These are phyloP conservation scores for Chaetoceros muelleri DNA, from an alignment of 108 stramenopile species.

Conservation along the genomic window DNA sequence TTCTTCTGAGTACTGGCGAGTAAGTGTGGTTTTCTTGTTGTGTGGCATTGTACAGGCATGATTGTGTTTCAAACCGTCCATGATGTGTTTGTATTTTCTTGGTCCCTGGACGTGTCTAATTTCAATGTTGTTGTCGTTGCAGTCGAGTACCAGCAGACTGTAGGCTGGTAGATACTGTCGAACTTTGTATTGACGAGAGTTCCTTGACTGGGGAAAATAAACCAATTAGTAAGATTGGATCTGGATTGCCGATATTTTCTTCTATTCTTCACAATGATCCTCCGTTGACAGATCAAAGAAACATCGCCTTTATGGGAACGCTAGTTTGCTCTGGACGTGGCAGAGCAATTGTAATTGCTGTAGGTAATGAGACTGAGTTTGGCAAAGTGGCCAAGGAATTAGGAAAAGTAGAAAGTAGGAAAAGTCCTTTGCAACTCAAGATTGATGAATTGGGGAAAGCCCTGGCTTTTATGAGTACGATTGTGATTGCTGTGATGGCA, in stretches of 20 bases:
- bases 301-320: conserved; percentile 91
- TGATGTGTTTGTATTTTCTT: too few species aligned
- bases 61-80: too few species aligned
- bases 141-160: conserved; percentile 93
- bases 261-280: conserved; percentile 9
- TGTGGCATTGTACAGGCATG: too few species aligned
- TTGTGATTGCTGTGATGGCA: conserved; percentile 80
- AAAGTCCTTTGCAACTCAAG: conserved; percentile 89
- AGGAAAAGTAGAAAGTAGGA: conserved; percentile 53
- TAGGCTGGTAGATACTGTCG: conserved; percentile 70
- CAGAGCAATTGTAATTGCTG: conserved; percentile 82
- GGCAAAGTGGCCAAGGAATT: conserved; percentile 85
- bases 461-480: conserved; percentile 65
- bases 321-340: conserved; percentile 83
- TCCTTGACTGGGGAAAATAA: conserved; percentile 88
- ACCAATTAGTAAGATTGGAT: conserved; percentile 66
- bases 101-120: too few species aligned
- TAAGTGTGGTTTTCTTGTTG: too few species aligned
- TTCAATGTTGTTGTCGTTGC: too few species aligned
- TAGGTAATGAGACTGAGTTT: conserved; percentile 83
- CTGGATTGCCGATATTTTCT: conserved; percentile 8
- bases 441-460: conserved; percentile 92
- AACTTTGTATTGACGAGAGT: conserved; percentile 79
- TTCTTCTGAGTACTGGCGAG: conserved; percentile 82
- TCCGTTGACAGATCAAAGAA: conserved; percentile 72